phyloP scores from a whole-genome alignment of 2,329 filamentous ascomycete species.

The Falciphora oryzae region DNA sequence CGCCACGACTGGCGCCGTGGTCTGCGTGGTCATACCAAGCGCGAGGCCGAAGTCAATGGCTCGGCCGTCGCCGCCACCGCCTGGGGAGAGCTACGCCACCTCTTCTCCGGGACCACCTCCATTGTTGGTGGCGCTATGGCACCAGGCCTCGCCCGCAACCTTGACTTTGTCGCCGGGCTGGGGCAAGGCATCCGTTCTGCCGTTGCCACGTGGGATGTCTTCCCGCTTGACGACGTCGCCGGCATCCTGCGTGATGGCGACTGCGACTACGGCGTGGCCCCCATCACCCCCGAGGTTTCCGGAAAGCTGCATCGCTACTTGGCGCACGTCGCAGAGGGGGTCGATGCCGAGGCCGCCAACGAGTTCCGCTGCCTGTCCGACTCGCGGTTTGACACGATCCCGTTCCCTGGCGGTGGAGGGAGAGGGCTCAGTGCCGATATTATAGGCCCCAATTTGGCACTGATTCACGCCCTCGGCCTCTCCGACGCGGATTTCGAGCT shows the following conservation, averaged over 20 bases:
- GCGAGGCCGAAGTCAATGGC: slow-evolving; percentile 18
- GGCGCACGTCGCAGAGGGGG: slow-evolving; percentile 23
- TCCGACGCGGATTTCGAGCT: slow-evolving; percentile 19
- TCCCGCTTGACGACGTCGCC: slow-evolving; percentile 20
- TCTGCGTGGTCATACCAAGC: slow-evolving; percentile 17
- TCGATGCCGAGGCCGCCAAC: slow-evolving; percentile 22
- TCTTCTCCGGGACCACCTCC: slow-evolving; percentile 26
- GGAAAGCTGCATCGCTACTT: slow-evolving; percentile 19
- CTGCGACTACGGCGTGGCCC: slow-evolving; percentile 22
- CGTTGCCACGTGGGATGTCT: slow-evolving; percentile 19
- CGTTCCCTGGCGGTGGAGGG: slow-evolving; percentile 17
- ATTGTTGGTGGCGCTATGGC: slow-evolving; percentile 23
- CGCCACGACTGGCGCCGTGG: slow-evolving; percentile 26
- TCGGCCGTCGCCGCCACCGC: slow-evolving; percentile 17
- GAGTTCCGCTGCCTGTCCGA: slow-evolving; percentile 24
- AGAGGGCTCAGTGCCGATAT: slow-evolving; percentile 19
- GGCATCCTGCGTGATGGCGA: slow-evolving; percentile 21
- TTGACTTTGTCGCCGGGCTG: slow-evolving; percentile 21
- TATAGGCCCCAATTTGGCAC: slow-evolving; percentile 20
- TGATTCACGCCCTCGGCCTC: slow-evolving; percentile 24
- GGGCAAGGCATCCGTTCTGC: slow-evolving; percentile 17
- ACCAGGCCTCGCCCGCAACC: slow-evolving; percentile 22
- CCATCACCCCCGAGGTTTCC: slow-evolving; percentile 15
- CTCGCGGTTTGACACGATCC: slow-evolving; percentile 18
- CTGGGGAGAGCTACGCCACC: slow-evolving; percentile 25